These are phyloP conservation scores for Boletus mariae DNA, from an alignment of 1,284 basidiomycete species.

Conservation along the genomic window DNA sequence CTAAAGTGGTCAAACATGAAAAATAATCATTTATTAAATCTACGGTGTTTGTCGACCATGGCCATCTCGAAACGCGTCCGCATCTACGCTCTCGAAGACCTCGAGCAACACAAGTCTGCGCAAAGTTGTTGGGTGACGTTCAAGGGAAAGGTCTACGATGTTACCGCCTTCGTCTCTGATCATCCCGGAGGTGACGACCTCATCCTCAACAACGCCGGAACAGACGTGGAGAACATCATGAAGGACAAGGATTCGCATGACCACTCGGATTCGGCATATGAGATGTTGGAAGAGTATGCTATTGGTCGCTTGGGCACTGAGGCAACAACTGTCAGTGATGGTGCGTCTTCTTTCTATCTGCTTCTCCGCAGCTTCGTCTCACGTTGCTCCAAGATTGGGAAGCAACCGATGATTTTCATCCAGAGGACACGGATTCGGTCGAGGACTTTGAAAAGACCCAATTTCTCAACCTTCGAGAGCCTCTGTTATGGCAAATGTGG, in stretches of 20 bases:
- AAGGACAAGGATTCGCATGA: conserved; percentile 80
- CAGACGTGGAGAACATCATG: conserved; percentile 84
- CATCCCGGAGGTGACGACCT: conserved; percentile 87
- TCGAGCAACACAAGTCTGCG: conserved; percentile 52
- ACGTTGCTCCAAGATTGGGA: conserved; percentile 65
- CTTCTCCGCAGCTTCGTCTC: background rate
- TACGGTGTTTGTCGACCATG: conserved; percentile 21
- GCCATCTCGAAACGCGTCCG: conserved; percentile 61
- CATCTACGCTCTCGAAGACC: conserved; percentile 71
- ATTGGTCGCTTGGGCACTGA: conserved; percentile 78
- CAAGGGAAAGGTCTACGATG: conserved; percentile 76
- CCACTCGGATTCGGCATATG: conserved; percentile 92
- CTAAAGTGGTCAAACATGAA: conserved; percentile 16
- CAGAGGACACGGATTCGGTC: conserved; percentile 78
- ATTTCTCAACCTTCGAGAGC: conserved; percentile 90
- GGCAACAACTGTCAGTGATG: conserved; percentile 75
- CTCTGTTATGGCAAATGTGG: conserved; percentile 85
- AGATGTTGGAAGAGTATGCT: conserved; percentile 85
- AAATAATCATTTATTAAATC: background rate
- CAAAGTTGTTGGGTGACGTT: conserved; percentile 74
- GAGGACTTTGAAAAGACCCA: conserved; percentile 85
- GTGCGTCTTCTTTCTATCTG: conserved; percentile 42
- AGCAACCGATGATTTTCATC: conserved; percentile 83
- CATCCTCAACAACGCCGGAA: conserved; percentile 77
- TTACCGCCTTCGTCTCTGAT: conserved; percentile 70